A percentile compares a stretch with the other conserved stretches of the same genome.
Conservation (phyloP, 257 asterid species). For the Rhazya stricta region DNA sequence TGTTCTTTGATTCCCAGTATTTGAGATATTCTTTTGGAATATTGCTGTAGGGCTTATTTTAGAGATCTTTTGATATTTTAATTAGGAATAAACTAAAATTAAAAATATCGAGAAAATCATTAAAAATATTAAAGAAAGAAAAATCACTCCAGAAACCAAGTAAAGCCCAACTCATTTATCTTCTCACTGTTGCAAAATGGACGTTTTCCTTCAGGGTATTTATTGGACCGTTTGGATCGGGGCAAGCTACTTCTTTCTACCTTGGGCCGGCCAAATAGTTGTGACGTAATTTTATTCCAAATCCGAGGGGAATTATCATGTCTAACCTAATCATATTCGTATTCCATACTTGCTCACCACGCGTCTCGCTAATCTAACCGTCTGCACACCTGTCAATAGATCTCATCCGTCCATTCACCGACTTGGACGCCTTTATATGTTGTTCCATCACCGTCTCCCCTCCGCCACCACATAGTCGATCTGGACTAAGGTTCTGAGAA, state of each 20-base stretch:
- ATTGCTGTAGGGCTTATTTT: no score
- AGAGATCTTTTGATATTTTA: background rate
- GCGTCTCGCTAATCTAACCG: conserved; percentile 27
- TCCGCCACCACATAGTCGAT: background rate
- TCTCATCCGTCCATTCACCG: conserved; percentile 16
- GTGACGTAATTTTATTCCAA: background rate
- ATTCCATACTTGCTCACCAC: conserved; percentile 7
- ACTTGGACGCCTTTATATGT: conserved; percentile 1
- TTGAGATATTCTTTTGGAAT: no score
- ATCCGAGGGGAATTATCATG: background rate
- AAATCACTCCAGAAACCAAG: no score
- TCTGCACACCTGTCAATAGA: conserved; percentile 3
- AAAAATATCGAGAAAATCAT: no score
- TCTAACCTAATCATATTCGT: conserved; percentile 13
- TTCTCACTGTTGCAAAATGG: no score
- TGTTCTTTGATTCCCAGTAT: background rate
- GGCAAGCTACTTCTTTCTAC: background rate
- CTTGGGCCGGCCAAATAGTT: background rate
- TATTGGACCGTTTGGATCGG: background rate
- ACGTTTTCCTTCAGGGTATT: no score
- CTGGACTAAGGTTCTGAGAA: no score
- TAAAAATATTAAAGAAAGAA: no score
- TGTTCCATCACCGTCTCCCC: background rate
- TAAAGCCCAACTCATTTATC: no score
- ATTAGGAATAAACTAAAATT: no score